Base-by-base conservation (phyloP, 208 protist species). In the Strigomonas culicis region DNA sequence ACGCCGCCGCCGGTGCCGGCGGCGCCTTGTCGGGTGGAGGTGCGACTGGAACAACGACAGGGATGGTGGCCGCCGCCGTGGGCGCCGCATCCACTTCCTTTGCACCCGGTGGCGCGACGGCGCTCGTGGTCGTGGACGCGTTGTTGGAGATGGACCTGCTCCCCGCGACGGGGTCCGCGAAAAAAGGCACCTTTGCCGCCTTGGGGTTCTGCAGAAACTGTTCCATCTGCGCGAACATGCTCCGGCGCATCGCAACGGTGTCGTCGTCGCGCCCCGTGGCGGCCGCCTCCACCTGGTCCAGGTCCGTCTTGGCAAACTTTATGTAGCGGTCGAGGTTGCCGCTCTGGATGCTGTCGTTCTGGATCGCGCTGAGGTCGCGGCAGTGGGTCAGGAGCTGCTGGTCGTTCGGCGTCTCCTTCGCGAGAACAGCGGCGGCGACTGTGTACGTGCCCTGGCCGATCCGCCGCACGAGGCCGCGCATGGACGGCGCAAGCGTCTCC, bases 391-490 rank as follows among this genome's bases (percentile, higher is more conserved):
- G 60, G 49, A 65, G 60, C 25, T 39, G 49, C 39, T 15, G 6
- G 24, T 39, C 43, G 11, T 47, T 13, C 2, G 43, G 53, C 30
- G n/a, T 30, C 1, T 47, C 28, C 2, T 25, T 58, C 0, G 34
- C 50, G 36, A 79, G 27, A 32, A 66, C 72, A 24, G 63, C 30
- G 10, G 63, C 73, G 1, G 59, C 68, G 13, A 79, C 68, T 32
- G 63, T 69, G 66, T 70, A 79, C 63, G 57, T 59, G 47, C 73
- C 67, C 30, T 72, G 36, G 49, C 63, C 50, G 24, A 74, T 59
- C 43, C 62, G 67, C 39, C 63, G 61, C 28, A 79, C 21, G 8
- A 79, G 60, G 11, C 65, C 68, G 30, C 47, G 49, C 49, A 74
- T 55, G 36, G 63, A 31, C 10, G 59, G 34, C 30, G 73, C 52